Evolutionary conservation across 176 grass and related monocot species (phyloP).

Genomic region (Olyra latifolia): DNA sequence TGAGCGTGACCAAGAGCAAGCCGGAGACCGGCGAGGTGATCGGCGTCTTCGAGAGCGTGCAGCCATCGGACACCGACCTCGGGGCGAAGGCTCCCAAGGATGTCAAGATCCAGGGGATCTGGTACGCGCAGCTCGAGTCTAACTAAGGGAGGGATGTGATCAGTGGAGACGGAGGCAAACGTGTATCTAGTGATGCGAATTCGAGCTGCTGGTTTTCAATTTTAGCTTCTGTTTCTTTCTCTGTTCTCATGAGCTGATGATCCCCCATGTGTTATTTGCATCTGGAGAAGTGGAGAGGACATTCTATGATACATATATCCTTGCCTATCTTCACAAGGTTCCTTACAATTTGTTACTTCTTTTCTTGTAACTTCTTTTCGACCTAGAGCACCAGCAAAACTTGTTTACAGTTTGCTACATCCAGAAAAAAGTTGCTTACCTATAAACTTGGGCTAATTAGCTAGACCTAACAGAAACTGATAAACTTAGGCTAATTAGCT

Average conservation of each 20-base stretch:
- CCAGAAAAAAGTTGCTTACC: neutral
- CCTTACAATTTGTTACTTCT: neutral
- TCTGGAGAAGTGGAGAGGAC: slow-evolving; percentile 9
- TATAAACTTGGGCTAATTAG: too few relatives aligned
- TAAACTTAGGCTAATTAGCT: too few relatives aligned
- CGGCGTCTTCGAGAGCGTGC: slow-evolving; percentile 81
- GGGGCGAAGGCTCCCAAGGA: slow-evolving; percentile 86
- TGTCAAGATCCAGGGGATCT: slow-evolving; percentile 88
- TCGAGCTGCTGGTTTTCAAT: slow-evolving; percentile 20
- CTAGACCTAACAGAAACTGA: too few relatives aligned
- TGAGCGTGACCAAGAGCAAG: slow-evolving; percentile 78
- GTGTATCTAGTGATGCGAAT: slow-evolving; percentile 31
- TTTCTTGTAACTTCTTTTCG: neutral
- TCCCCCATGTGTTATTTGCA: slow-evolving; percentile 13
- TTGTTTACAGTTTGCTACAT: neutral
- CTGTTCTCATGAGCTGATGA: slow-evolving; percentile 11
- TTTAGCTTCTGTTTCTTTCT: slow-evolving; percentile 21
- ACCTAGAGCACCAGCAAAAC: neutral
- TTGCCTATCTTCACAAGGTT: neutral
- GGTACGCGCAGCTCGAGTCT: slow-evolving; percentile 76
- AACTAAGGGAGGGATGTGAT: slow-evolving; percentile 30
- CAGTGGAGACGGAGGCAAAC: neutral
- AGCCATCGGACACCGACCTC: slow-evolving; percentile 84
- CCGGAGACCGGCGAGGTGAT: slow-evolving; percentile 72
- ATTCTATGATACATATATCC: neutral